Percentiles rank a stretch among this genome's conserved stretches.
These are phyloP conservation scores for Metschnikowia similis DNA, from an alignment of 805 yeast species.

Conservation along the genomic window DNA sequence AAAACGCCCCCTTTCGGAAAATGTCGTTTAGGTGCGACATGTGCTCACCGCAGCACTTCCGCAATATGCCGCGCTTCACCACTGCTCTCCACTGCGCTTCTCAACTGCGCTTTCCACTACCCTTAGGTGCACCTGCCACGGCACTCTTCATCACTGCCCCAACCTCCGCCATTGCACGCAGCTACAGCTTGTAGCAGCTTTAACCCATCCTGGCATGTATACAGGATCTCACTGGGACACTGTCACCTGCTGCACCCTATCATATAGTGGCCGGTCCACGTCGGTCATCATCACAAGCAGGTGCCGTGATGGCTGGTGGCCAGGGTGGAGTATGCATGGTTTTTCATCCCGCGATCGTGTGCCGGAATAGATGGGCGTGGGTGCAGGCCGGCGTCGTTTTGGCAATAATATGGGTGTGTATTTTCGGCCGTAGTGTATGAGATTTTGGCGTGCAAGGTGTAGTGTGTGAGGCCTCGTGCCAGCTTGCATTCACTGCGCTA, in stretches of 20 bases:
- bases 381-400: constrained; percentile 1
- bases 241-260: background rate
- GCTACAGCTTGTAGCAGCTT: background rate
- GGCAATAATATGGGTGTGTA: background rate
- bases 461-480: constrained; percentile 4
- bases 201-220: background rate
- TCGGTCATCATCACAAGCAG: background rate
- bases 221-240: background rate
- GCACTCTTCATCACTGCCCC: background rate
- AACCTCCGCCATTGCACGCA: background rate
- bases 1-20: constrained; percentile 1
- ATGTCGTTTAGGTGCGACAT: constrained; percentile 4
- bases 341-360: background rate
- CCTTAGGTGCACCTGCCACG: background rate
- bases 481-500: constrained; percentile 5
- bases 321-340: background rate
- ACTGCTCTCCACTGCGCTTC: background rate
- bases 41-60: constrained; percentile 4
- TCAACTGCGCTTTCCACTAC: background rate
- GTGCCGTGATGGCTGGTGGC: too few species aligned
- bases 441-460: constrained; percentile 3
- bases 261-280: too few species aligned
- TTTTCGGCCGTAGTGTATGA: constrained; percentile 3
- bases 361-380: background rate
- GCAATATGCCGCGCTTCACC: constrained; percentile 1